phyloP scores from a whole-genome alignment of 2,329 filamentous ascomycete genomes.

The Aspergillus novofumigatus region DNA sequence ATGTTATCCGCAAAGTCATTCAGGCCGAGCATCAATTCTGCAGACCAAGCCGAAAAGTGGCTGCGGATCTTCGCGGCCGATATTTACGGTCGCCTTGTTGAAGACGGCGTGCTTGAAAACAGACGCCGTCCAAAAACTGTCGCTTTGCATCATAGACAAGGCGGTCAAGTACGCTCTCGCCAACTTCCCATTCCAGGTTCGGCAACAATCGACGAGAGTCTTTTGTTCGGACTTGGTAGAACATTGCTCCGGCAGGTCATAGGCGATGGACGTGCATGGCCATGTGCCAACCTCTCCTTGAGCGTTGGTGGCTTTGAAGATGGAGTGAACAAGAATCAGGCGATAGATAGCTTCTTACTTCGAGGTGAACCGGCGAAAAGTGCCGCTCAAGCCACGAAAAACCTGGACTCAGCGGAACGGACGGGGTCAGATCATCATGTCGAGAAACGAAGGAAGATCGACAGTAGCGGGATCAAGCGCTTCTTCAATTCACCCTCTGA shows the following conservation, averaged over 20 bases:
- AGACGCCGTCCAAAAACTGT: conserved; percentile 81
- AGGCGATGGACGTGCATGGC: conserved; percentile 76
- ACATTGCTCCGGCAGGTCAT: conserved; percentile 73
- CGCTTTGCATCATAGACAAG: conserved; percentile 76
- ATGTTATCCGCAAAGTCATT: conserved; percentile 98
- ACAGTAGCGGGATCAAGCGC: conserved; percentile 51
- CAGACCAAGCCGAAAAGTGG: conserved; percentile 79
- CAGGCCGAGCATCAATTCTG: conserved; percentile 71
- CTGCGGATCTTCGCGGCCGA: conserved; percentile 87
- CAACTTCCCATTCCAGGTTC: conserved; percentile 73
- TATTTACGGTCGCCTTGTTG: conserved; percentile 82
- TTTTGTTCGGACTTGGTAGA: conserved; percentile 71
- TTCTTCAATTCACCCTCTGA: conserved; percentile 50
- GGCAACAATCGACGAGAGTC: conserved; percentile 65
- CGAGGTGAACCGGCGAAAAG: conserved; percentile 56
- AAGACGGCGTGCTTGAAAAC: conserved; percentile 85
- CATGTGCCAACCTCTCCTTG: conserved; percentile 83
- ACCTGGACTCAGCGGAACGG: conserved; percentile 10
- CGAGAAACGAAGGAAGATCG: conserved; percentile 46
- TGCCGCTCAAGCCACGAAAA: conserved; percentile 25
- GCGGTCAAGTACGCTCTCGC: conserved; percentile 68
- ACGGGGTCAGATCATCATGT: conserved; percentile 13
- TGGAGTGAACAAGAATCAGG: conserved; percentile 74
- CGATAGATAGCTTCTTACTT: conserved; percentile 81
- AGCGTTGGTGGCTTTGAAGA: conserved; percentile 93